Conservation (phyloP, 2,329 filamentous ascomycete genomes). For the Zarea fungicola region DNA sequence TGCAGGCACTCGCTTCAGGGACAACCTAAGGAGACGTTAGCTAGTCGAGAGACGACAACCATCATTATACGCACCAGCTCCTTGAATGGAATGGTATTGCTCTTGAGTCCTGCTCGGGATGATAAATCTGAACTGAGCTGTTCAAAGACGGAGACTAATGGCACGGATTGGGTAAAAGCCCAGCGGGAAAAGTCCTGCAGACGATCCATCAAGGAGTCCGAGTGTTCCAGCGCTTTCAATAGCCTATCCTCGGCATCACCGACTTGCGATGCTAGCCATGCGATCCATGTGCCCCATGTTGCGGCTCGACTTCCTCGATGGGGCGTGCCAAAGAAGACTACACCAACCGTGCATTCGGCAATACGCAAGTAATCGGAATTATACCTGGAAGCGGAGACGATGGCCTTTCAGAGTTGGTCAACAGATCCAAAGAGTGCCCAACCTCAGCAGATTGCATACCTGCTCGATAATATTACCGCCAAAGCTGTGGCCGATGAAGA, state of each 20-base stretch:
- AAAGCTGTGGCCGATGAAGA: slow-evolving; percentile 13
- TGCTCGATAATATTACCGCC: slow-evolving; percentile 13
- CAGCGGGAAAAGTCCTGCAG: slow-evolving; percentile 15
- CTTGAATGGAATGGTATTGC: slow-evolving; percentile 1
- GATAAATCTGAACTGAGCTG: slow-evolving; percentile 14
- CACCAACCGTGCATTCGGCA: slow-evolving; percentile 10
- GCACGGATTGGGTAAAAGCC: slow-evolving; percentile 13
- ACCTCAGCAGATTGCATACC: neutral
- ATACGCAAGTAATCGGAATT: slow-evolving; percentile 7
- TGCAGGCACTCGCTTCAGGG: slow-evolving; percentile 13
- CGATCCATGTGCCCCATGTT: slow-evolving; percentile 7
- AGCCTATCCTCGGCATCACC: slow-evolving; percentile 7
- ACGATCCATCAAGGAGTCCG: slow-evolving; percentile 13
- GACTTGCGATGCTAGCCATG: neutral
- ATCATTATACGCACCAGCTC: slow-evolving; percentile 3
- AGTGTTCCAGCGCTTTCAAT: slow-evolving; percentile 7
- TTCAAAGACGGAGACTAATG: slow-evolving; percentile 12
- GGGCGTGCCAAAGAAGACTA: slow-evolving; percentile 13
- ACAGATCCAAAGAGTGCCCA: neutral
- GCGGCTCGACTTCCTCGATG: slow-evolving; percentile 11
- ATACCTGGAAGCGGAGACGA: slow-evolving; percentile 11
- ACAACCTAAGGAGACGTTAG: slow-evolving; percentile 8
- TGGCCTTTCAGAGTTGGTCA: slow-evolving; percentile 7
- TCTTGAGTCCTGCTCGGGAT: neutral
- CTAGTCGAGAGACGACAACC: neutral